Base-by-base conservation (phyloP, 805 yeast genomes). In the Cyberlindnera japonica region DNA sequence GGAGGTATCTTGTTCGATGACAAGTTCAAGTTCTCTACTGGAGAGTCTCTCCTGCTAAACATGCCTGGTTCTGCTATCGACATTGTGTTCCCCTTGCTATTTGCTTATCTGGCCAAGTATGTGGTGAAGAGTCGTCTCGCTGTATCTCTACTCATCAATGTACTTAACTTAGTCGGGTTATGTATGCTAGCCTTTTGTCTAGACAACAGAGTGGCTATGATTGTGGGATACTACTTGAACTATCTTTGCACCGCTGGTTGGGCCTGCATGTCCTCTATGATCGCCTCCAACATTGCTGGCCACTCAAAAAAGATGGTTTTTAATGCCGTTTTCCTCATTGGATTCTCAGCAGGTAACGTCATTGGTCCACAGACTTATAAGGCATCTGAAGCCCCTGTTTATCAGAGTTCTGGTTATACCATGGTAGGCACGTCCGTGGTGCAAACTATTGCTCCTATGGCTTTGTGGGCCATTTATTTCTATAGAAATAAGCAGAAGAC, bases 341-440 rank as follows among this genome's bases (percentile, higher is more conserved):
- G 78, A 6, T 83, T 79, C 55, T 75, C 84, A 24, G 74, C 77
- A 31, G 84, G 86, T 12, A 79, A 81, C 57, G 63, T 83, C 26
- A 71, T 81, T 38, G 91, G 89, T 1, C 88, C 91, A 5, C 87
- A 81, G 58, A 69, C 83, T n/a, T 84, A 82, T 63, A 68, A 65
- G 40, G 63, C 71, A 1, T 48, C 58, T 8, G 75, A 81, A 42
- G 78, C 77, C 13, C 89, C 89, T 3, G 56, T 60, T 24, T 84
- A 81, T 50, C 59, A 58, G 8, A 72, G 75, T 15, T 38, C 43
- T 3, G 43, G 31, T 9, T 35, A 35, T n/a, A 17, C 40, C 12
- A 23, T 44, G 30, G 47, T 37, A 10, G 43, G 41, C 4, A 35
- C 40, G 9, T 21, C 41, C 8, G 44, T 37, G 30, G 15, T 34